A percentile compares a stretch with the other conserved stretches of the same genome.
These are phyloP conservation scores for Podila epigama DNA, from an alignment of 192 early-diverging fungal species.

Conservation along the genomic window DNA sequence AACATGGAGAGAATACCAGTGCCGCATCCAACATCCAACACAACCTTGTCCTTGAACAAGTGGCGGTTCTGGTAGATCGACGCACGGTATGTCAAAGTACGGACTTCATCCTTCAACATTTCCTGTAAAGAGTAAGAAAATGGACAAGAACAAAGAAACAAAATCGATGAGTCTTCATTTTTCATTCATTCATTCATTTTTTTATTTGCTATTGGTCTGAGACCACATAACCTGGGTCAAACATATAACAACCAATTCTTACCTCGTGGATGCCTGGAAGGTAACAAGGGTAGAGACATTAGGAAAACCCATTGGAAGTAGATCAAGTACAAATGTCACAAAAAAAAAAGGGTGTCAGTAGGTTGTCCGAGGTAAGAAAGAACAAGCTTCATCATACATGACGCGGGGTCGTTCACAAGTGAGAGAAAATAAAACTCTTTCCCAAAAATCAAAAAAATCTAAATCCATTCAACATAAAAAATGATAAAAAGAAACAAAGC, in stretches of 20 bases:
- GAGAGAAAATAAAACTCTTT: too few relatives aligned
- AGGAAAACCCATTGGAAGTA: background rate
- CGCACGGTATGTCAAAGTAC: slow-evolving; percentile 83
- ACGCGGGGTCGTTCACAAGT: too few relatives aligned
- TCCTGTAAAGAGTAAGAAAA: slow-evolving; percentile 54
- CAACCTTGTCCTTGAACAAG: slow-evolving; percentile 85
- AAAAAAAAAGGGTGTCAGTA: background rate
- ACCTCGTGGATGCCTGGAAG: slow-evolving; percentile 82
- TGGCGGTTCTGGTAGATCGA: slow-evolving; percentile 86
- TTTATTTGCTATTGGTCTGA: too few relatives aligned
- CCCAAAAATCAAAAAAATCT: too few relatives aligned
- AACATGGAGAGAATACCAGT: slow-evolving; percentile 95
- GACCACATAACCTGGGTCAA: too few relatives aligned
- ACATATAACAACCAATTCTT: too few relatives aligned
- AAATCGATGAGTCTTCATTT: background rate
- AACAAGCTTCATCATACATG: background rate
- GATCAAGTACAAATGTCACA: background rate
- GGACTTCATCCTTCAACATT: slow-evolving; percentile 86
- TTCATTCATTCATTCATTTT: background rate
- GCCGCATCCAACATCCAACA: slow-evolving; percentile 90
- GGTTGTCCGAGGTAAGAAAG: slow-evolving; percentile 2
- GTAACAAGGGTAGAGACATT: too few relatives aligned
- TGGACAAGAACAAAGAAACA: background rate
- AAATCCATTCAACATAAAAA: background rate
- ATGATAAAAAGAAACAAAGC: background rate